Evolutionary conservation across 495 filamentous ascomycete genomes (phyloP).

Genomic region (Lindgomyces ingoldianus): DNA sequence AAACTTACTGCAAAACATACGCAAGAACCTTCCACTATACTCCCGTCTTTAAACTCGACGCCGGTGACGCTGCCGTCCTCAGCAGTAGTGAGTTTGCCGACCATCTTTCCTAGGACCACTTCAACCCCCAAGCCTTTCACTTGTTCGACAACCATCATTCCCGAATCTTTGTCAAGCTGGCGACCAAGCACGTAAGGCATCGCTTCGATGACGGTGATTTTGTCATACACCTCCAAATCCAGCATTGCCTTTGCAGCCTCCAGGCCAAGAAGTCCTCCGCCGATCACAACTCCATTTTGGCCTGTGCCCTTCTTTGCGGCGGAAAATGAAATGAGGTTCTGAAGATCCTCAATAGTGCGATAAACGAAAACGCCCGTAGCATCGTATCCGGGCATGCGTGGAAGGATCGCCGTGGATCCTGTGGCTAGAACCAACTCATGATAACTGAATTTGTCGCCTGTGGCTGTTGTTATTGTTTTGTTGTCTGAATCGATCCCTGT

Average conservation of each 20-base stretch:
- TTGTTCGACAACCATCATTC: conserved; percentile 78
- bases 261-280: conserved; percentile 81
- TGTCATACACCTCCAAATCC: conserved; percentile 73
- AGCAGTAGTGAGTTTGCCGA: conserved; percentile 69
- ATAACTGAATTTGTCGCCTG: conserved; percentile 68
- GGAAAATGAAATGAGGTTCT: conserved; percentile 78
- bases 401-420: conserved; percentile 84
- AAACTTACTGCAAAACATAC: conserved; percentile 79
- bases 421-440: conserved; percentile 88
- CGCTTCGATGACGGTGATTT: conserved; percentile 80
- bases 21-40: conserved; percentile 74
- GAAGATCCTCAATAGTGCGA: conserved; percentile 82
- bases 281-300: conserved; percentile 72
- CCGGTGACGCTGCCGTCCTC: conserved; percentile 68
- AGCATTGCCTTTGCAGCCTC: conserved; percentile 96
- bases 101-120: conserved; percentile 72
- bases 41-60: conserved; percentile 80
- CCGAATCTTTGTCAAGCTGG: conserved; percentile 83
- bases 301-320: conserved; percentile 60
- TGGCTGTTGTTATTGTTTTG: conserved; percentile 70
- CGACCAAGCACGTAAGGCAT: conserved; percentile 85
- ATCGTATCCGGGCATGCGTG: conserved; percentile 78
- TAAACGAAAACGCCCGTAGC: conserved; percentile 92
- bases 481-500: conserved; percentile 63
- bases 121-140: conserved; percentile 77